A percentile compares a stretch with the other conserved stretches of the same genome.
Conservation (phyloP, 2,329 filamentous ascomycete genomes). For the Paracoccidioides brasiliensis region DNA sequence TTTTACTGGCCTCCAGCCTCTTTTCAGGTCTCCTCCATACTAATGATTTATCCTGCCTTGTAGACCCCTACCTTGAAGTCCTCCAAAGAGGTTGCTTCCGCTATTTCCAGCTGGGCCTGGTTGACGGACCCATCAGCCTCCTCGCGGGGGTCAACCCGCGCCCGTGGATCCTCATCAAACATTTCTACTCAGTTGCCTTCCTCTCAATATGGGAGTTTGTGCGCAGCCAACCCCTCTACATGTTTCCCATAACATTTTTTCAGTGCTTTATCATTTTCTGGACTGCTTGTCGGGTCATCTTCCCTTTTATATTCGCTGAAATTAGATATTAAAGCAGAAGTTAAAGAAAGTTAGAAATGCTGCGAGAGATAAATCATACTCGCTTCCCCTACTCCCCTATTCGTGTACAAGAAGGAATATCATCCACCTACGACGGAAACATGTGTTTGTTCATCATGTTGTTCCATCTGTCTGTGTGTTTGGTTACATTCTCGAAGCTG, state of each 20-base stretch:
- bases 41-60: not conserved
- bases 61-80: constrained; percentile 57
- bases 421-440: no score
- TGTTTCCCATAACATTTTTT: constrained; percentile 51
- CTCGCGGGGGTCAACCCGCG: constrained; percentile 68
- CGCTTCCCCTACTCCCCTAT: no score
- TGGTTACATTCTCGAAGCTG: no score
- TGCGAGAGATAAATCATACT: no score
- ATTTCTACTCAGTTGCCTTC: constrained; percentile 91
- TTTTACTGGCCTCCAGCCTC: not conserved
- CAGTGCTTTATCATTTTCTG: constrained; percentile 59
- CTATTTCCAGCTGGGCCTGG: constrained; percentile 68
- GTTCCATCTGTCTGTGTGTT: no score
- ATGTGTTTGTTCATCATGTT: no score
- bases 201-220: constrained; percentile 64
- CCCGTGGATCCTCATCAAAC: constrained; percentile 67
- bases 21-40: constrained; percentile 3
- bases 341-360: not conserved
- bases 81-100: constrained; percentile 83
- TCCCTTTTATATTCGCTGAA: constrained; percentile 68
- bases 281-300: constrained; percentile 68
- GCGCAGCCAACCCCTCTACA: constrained; percentile 38
- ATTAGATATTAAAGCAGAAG: constrained; percentile 27
- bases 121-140: constrained; percentile 67
- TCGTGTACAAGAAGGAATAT: no score